Evolutionary conservation across 441 rosid genomes (phyloP).

Genomic region (Corymbia calophylla): DNA sequence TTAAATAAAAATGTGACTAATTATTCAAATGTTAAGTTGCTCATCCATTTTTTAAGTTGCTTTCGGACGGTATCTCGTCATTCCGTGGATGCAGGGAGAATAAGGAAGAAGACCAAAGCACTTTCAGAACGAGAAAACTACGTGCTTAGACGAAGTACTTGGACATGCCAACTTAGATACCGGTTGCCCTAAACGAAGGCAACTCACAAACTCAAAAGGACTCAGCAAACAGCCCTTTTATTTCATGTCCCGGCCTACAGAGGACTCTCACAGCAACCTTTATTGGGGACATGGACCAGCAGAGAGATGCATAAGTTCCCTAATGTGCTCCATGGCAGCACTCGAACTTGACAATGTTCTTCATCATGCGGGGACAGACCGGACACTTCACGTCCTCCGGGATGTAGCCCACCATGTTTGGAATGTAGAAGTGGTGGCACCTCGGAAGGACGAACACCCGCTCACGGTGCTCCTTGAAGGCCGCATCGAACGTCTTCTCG

Average conservation of each 20-base stretch:
- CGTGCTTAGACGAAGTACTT: not conserved
- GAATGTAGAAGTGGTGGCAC: slow-evolving; percentile 1
- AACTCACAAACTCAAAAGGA: not conserved
- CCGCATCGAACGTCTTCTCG: not conserved
- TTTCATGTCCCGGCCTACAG: not conserved
- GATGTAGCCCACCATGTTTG: not conserved
- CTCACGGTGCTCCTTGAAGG: not conserved
- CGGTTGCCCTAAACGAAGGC: not conserved
- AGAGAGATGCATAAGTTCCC: not conserved
- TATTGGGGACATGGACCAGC: not conserved
- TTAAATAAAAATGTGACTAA: not conserved
- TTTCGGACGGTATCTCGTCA: not conserved
- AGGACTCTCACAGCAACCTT: not conserved
- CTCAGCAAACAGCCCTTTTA: not conserved
- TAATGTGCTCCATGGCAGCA: slow-evolving; percentile 4
- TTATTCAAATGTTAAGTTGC: not conserved
- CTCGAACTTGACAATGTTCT: slow-evolving; percentile 2
- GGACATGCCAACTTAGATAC: not conserved
- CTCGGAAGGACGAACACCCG: not conserved
- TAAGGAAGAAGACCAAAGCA: not conserved
- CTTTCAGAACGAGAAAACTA: not conserved
- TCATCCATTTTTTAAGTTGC: not conserved
- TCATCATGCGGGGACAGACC: not conserved
- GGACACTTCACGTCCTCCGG: slow-evolving; percentile 4
- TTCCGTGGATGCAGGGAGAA: not conserved